These are phyloP conservation scores for Babesia bovis DNA, from an alignment of 169 alveolate species.

Conservation along the genomic window DNA sequence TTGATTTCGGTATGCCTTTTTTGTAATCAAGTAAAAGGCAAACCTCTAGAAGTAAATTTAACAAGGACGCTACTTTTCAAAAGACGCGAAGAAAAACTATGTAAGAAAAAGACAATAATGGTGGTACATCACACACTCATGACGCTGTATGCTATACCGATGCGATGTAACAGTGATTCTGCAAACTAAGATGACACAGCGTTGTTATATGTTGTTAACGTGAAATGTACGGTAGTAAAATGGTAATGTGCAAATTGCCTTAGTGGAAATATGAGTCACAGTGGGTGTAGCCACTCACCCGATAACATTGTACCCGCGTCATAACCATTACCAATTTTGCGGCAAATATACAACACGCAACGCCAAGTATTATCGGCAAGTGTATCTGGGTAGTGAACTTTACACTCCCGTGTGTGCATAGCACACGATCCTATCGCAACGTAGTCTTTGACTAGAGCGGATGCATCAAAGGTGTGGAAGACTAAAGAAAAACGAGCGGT, in stretches of 20 bases:
- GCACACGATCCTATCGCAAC: conserved; percentile 36
- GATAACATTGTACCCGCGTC: conserved; percentile 22
- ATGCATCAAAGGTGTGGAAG: conserved; percentile 2
- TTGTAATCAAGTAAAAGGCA: too few species aligned
- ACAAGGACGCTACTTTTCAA: too few species aligned
- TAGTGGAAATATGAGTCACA: conserved; percentile 1
- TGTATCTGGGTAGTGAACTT: conserved; percentile 1
- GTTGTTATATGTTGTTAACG: too few species aligned
- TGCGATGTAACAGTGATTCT: too few species aligned
- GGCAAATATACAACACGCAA: not conserved
- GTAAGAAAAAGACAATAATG: too few species aligned
- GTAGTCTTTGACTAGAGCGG: conserved; percentile 11
- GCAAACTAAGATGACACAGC: too few species aligned
- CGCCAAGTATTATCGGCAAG: conserved; percentile 2
- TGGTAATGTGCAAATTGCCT: not conserved
- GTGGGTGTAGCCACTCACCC: conserved; percentile 13
- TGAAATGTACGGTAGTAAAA: not conserved
- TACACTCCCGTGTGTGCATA: conserved; percentile 33
- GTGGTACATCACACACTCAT: too few species aligned
- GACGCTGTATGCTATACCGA: too few species aligned
- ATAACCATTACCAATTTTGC: not conserved
- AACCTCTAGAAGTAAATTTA: too few species aligned
- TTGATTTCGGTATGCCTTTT: too few species aligned
- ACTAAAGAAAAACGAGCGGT: not conserved
- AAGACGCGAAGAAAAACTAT: too few species aligned